Base-by-base conservation (phyloP, 228 moss, liverwort and hornwort species). In the Sphagnum magellanicum region DNA sequence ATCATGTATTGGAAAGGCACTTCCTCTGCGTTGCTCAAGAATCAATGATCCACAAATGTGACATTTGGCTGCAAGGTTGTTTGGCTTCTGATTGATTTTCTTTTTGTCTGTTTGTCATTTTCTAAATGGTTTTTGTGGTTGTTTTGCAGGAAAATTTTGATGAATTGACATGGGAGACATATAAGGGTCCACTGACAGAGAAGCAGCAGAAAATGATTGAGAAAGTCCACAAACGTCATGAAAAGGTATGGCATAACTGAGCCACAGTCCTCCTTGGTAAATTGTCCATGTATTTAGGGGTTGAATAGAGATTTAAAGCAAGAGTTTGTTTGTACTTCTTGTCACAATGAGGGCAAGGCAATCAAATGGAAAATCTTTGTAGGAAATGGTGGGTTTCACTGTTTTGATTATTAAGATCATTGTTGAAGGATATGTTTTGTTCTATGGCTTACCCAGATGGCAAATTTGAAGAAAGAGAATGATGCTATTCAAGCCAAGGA, bases 401-500 rank as follows among this genome's bases (percentile, higher is more conserved):
- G 3, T 32, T 32, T 32, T 32, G 32, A 32, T 32, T 32, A 32
- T 32, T 32, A 32, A 32, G 32, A 32, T 32, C 32, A 32, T 32
- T 32, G 32, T 32, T 32, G 32, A 32, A 32, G 32, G 3, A 32
- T 32, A 32, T 50, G 47, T 47, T 16, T 48, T 13, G 12, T 48
- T 12, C 5, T 61, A 49, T 70, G 68, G 51, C 63, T 60, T 73
- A 52, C 63, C 66, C 70, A 94, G 98, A 85, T 98, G 78, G 90
- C 81, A 62, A 98, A 98, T 86, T 46, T 94, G 74, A 90, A 84
- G 67, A 98, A 89, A 79, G 98, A 98, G 78, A 98, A 87, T 74
- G 98, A 98, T 87, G 87, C 98, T 64, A 98, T 98, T 61, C 91
- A 87, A 90, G 92, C 90, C 47, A 98, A 98, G 72, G 98, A 98